Percentiles rank a stretch among this genome's conserved stretches.
Conservation (phyloP, 805 yeast genomes). For the Clavispora carvajalis region DNA sequence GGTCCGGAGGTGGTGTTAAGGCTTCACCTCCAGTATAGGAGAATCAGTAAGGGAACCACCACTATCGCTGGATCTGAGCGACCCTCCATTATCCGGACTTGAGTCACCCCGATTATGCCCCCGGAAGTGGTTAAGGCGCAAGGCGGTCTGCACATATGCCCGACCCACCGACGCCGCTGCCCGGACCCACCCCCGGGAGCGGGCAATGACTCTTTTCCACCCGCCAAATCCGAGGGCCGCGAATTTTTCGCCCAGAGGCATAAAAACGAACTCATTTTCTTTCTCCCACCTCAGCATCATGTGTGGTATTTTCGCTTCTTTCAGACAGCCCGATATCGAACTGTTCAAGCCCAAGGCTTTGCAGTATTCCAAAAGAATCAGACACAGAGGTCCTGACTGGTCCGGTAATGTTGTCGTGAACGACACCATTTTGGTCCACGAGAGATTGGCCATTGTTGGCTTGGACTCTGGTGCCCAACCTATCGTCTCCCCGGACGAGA, state of each 20-base stretch:
- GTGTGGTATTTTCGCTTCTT: conserved; percentile 99
- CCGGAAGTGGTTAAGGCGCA: not conserved
- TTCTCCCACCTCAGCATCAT: conserved; percentile 29
- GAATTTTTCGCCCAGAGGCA: not conserved
- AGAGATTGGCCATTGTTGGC: conserved; percentile 96
- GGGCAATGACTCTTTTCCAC: not conserved
- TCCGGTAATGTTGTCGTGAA: conserved; percentile 79
- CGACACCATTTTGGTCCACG: conserved; percentile 91
- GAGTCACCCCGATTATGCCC: not conserved
- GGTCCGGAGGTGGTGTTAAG: too few species aligned
- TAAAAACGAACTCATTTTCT: not conserved
- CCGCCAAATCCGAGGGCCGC: not conserved
- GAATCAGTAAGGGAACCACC: too few species aligned
- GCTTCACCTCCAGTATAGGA: too few species aligned
- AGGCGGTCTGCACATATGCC: not conserved
- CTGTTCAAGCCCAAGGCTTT: conserved; percentile 82
- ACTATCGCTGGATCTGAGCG: too few species aligned
- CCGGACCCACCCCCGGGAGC: not conserved
- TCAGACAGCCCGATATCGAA: conserved; percentile 72
- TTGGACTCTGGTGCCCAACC: conserved; percentile 98
- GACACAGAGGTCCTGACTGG: conserved; percentile 99
- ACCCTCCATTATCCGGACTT: not conserved
- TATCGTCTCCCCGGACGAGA: conserved; percentile 72
- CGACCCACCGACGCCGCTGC: not conserved
- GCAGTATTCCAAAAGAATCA: conserved; percentile 83